Base-by-base conservation (phyloP, 192 early-diverging fungal genomes). In the Podila verticillata region DNA sequence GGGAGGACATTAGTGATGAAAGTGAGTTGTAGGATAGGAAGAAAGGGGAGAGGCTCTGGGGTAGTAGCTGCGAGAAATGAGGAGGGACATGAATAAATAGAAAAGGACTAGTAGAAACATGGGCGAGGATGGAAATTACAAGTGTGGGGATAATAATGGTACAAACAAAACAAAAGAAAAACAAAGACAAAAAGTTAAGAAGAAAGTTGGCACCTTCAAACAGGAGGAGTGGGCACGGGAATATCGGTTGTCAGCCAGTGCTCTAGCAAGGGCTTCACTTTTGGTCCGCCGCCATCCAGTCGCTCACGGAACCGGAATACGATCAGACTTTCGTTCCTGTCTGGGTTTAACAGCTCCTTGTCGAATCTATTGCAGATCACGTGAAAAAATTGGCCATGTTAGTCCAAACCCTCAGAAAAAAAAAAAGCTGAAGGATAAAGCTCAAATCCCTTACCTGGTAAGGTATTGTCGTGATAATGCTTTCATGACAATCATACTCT, bases 301-400 rank as follows among this genome's bases (percentile, higher is more conserved):
- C 66, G 61, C 39, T 75, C 74, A 20, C 74, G 74, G 54, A 75
- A 83, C 65, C 75, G 66, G 32, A 83, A 78, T 1, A 78, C 71
- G 24, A 83, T 70, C 48, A 73, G 24, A 10, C 57, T 83, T 51
- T 83, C 74, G 61, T 83, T 70, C 64, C 70, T 75, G 54, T 83
- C 82, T 8, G 82, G 74, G 36, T 74, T 83, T 32, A 83, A 30
- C 28, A 83, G 48, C 36, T 83, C 82, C 34, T 74, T 75, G 62
- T 78, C 82, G 54, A 83, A 83, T 57, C 82, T 83, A 32, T 19
- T 9, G 9, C 4, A 56, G 5, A 5, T 34, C 1, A 2, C 12
- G 17, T 9, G 13, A 31, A 51, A 28, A 47, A 36, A 63, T 56
- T 4, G 30, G 22, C n/a, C n/a, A 6, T 19, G 10, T 13, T 19